Evolutionary conservation across 257 asterid genomes (phyloP).

Genomic region (Nicotiana sylvestris): DNA sequence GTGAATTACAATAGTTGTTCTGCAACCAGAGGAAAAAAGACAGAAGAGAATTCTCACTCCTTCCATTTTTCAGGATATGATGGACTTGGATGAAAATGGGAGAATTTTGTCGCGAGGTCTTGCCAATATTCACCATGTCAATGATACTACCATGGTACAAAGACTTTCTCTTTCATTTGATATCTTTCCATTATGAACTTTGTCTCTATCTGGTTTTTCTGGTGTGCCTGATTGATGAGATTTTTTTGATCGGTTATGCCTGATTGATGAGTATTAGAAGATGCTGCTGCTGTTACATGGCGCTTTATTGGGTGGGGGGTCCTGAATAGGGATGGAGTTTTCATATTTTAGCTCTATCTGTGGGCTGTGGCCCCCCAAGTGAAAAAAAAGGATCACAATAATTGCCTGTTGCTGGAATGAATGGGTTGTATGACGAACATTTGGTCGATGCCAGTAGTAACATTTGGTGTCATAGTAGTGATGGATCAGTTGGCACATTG

Average conservation of each 20-base stretch:
- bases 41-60: neutral
- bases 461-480: too few relatives aligned
- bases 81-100: conserved; percentile 69
- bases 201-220: neutral
- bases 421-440: neutral
- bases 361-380: neutral
- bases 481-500: too few relatives aligned
- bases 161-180: neutral
- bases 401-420: neutral
- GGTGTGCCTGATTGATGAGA: neutral
- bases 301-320: neutral
- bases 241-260: too few relatives aligned
- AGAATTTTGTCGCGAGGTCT: conserved; percentile 61
- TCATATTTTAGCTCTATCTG: neutral
- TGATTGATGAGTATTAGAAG: neutral
- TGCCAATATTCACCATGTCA: conserved; percentile 80
- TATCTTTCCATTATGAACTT: neutral
- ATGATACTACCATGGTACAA: conserved; percentile 70
- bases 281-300: neutral
- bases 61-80: conserved; percentile 64
- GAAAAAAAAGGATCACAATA: neutral
- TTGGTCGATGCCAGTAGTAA: neutral
- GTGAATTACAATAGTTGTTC: neutral
- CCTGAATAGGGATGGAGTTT: neutral
- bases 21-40: neutral